These are phyloP conservation scores for Allium cepa DNA, from an alignment of 106 monocot genomes.

Conservation along the genomic window DNA sequence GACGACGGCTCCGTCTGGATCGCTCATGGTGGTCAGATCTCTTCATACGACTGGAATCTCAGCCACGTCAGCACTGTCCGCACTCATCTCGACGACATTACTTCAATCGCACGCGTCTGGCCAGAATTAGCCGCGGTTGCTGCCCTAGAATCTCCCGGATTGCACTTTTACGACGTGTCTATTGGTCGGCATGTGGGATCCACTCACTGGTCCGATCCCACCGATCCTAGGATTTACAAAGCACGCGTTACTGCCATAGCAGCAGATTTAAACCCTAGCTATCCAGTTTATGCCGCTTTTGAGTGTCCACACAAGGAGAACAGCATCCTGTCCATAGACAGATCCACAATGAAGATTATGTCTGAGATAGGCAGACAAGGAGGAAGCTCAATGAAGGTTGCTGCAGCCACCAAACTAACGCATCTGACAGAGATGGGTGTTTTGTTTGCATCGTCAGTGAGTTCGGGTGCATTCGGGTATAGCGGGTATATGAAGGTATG, in stretches of 20 bases:
- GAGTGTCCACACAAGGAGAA: slow-evolving; percentile 94
- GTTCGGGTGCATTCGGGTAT: slow-evolving; percentile 83
- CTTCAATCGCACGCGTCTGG: slow-evolving; percentile 47
- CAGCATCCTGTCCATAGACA: slow-evolving; percentile 70
- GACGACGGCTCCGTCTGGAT: slow-evolving; percentile 61
- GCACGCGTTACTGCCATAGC: slow-evolving; percentile 69
- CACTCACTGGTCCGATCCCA: slow-evolving; percentile 66
- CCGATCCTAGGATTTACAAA: slow-evolving; percentile 73
- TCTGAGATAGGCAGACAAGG: slow-evolving; percentile 72
- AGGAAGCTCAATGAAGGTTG: slow-evolving; percentile 49
- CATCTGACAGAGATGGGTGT: slow-evolving; percentile 34
- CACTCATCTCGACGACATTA: slow-evolving; percentile 76
- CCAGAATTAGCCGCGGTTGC: slow-evolving; percentile 50
- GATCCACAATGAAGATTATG: slow-evolving; percentile 27
- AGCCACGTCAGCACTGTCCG: slow-evolving; percentile 46
- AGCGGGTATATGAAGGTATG: slow-evolving; percentile 91
- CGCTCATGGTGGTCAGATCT: slow-evolving; percentile 89
- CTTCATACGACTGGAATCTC: slow-evolving; percentile 63
- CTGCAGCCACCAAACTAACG: slow-evolving; percentile 42
- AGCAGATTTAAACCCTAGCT: slow-evolving; percentile 5
- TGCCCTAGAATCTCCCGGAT: slow-evolving; percentile 50
- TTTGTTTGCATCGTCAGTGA: slow-evolving; percentile 68
- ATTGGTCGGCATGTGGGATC: slow-evolving; percentile 46
- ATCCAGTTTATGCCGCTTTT: slow-evolving; percentile 59
- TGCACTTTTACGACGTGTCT: slow-evolving; percentile 81